Evolutionary conservation across 345 rosid species (phyloP), one percentile per base, ranked within the genome.

Genomic region (Euphorbia tirucalli): DNA sequence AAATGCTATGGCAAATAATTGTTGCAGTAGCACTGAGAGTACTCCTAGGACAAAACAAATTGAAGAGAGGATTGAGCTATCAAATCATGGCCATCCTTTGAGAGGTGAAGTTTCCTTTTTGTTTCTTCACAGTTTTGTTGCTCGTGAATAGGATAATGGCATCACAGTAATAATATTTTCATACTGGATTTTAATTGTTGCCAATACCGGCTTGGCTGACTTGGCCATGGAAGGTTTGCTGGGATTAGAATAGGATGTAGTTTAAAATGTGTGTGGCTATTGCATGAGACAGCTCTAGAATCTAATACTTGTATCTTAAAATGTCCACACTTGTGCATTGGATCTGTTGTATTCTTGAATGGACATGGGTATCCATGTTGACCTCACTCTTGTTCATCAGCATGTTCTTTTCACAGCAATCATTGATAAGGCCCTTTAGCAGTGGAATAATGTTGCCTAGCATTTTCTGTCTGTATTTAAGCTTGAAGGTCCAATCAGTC

Each of bases 21-120:
- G 74, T 44, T 78, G 84, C 74, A 82, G 86, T 57, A 81, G 85
- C 65, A 83, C 61, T 63, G 89, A 81, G 64, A 83, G 82, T 79
- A 75, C 80, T 25, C 87, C 77, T 9, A 83, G 65, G 66, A 70
- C 72, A 46, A 74, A 78, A 83, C 77, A 74, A 30, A 35, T 69
- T 56, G 71, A 78, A n/a, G 80, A 82, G 70, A 48, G 59, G 30
- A 30, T 72, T 80, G 85, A 75, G 49, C 74, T 1, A 55, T 69
- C 65, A 56, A 77, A 81, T 76, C 75, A 70, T 13, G 68, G 65
- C 30, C 76, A 81, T 67, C 78, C 78, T 70, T 44, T 56, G 49
- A 83, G 89, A 82, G 89, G 93, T 88, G 62, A 16, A 74, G 14
- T 66, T 66, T 49, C 41, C 25, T 18, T 56, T 61, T 49, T 55